A percentile compares a stretch with the other conserved stretches of the same genome.
Evolutionary conservation across 164 flowering plant genomes (phyloP).

Genomic region (Annona squamosa): DNA sequence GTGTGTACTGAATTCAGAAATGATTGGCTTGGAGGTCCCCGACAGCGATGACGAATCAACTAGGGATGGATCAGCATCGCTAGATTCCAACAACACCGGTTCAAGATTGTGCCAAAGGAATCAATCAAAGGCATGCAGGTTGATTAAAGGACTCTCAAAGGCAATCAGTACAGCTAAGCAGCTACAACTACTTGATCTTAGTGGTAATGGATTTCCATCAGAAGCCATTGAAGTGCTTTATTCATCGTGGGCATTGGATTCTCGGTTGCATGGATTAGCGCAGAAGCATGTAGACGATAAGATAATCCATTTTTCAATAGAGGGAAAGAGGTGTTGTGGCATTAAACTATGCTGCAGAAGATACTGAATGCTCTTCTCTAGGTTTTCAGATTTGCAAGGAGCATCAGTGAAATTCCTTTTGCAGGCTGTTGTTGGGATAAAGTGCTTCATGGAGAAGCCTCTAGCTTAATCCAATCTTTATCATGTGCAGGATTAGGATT

Average conservation of each 20-base stretch:
- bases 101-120: slow-evolving; percentile 30
- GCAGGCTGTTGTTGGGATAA: not conserved
- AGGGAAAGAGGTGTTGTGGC: slow-evolving; percentile 54
- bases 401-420: not conserved
- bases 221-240: slow-evolving; percentile 42
- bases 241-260: slow-evolving; percentile 49
- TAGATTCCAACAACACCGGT: slow-evolving; percentile 37
- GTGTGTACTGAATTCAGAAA: slow-evolving; percentile 22
- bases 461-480: not conserved
- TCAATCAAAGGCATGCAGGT: slow-evolving; percentile 21
- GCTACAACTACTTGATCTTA: slow-evolving; percentile 57
- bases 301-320: slow-evolving; percentile 43
- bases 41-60: slow-evolving; percentile 68
- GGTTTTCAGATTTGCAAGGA: not conserved
- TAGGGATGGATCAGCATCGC: slow-evolving; percentile 21
- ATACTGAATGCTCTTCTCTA: slow-evolving; percentile 16
- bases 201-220: slow-evolving; percentile 56
- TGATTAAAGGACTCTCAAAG: slow-evolving; percentile 41
- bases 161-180: slow-evolving; percentile 51
- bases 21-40: slow-evolving; percentile 60
- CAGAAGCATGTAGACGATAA: slow-evolving; percentile 39
- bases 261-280: slow-evolving; percentile 23
- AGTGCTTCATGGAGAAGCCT: not conserved
- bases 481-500: not conserved
- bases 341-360: slow-evolving; percentile 62